A percentile compares a stretch with the other conserved stretches of the same genome.
phyloP scores from a whole-genome alignment of 352 stramenopile species.

The Pythium myriotylum region DNA sequence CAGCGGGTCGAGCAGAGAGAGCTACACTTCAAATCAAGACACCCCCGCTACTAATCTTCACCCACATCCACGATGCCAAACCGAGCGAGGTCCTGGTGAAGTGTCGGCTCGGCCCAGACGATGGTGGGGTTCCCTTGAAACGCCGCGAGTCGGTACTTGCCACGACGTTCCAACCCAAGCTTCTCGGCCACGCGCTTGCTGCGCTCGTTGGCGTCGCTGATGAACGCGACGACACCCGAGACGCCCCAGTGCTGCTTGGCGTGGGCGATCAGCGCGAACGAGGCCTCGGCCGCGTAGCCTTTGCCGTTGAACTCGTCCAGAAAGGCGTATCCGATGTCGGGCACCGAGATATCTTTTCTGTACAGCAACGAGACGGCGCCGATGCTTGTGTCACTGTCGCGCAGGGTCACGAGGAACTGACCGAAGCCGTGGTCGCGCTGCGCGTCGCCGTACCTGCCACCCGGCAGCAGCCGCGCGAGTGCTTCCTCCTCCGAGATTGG shows the following conservation, averaged over 20 bases:
- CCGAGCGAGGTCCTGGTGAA: not conserved
- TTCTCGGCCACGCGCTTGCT: slow-evolving; percentile 5
- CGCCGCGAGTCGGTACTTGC: not conserved
- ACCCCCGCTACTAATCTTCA: not conserved
- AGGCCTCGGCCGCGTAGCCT: not conserved
- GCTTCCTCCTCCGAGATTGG: not conserved
- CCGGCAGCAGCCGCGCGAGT: not conserved
- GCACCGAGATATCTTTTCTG: not conserved
- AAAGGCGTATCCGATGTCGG: slow-evolving; percentile 3
- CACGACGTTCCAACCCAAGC: not conserved
- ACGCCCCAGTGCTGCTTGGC: slow-evolving; percentile 1
- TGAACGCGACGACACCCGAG: not conserved
- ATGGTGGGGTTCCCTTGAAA: not conserved
- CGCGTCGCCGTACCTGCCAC: not conserved
- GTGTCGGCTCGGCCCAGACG: not conserved
- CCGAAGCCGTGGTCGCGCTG: not conserved
- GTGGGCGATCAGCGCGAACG: not conserved
- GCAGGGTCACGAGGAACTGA: slow-evolving; percentile 1
- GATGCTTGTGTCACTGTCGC: not conserved
- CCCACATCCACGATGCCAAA: not conserved
- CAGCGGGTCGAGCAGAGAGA: too few relatives aligned
- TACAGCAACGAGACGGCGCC: not conserved
- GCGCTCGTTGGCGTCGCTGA: not conserved
- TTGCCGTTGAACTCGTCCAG: slow-evolving; percentile 1
- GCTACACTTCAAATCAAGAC: too few relatives aligned